phyloP scores from a whole-genome alignment of 331 rosid species.

The Quercus lobata region DNA sequence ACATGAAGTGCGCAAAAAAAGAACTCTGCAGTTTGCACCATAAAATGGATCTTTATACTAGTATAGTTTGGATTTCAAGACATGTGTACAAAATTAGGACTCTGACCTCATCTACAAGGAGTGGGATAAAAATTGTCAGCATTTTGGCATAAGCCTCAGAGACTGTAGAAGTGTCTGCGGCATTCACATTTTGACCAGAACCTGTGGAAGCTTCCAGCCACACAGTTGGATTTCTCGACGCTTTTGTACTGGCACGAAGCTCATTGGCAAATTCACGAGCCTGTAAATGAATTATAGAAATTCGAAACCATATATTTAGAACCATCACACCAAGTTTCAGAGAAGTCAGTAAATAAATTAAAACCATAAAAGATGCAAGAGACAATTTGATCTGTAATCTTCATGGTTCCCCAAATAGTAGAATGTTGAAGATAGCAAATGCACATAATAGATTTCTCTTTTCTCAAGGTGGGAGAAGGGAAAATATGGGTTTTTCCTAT shows the following conservation, averaged over 20 bases:
- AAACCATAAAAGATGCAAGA: background rate
- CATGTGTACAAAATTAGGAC: slow-evolving; percentile 7
- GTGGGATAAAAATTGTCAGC: slow-evolving; percentile 92
- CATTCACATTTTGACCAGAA: slow-evolving; percentile 64
- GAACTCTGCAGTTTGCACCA: slow-evolving; percentile 68
- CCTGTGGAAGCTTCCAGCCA: slow-evolving; percentile 76
- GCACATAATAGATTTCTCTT: background rate
- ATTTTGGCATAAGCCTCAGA: slow-evolving; percentile 91
- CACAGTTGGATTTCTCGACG: slow-evolving; percentile 55
- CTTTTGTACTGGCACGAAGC: slow-evolving; percentile 84
- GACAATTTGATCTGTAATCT: background rate
- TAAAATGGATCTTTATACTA: background rate
- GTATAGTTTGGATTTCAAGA: background rate
- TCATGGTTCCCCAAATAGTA: background rate
- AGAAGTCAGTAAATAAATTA: background rate
- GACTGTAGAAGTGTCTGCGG: slow-evolving; percentile 66
- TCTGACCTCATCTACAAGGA: slow-evolving; percentile 93
- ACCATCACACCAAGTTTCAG: background rate
- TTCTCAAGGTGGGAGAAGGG: background rate
- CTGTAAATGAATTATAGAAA: slow-evolving; percentile 39
- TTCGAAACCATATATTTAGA: slow-evolving; percentile 15
- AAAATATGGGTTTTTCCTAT: background rate
- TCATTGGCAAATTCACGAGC: slow-evolving; percentile 95
- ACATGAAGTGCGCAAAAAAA: slow-evolving; percentile 88
- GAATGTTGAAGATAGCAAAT: background rate